Evolutionary conservation across 179 eudicot species (phyloP).

Genomic region (Dionaea muscipula): DNA sequence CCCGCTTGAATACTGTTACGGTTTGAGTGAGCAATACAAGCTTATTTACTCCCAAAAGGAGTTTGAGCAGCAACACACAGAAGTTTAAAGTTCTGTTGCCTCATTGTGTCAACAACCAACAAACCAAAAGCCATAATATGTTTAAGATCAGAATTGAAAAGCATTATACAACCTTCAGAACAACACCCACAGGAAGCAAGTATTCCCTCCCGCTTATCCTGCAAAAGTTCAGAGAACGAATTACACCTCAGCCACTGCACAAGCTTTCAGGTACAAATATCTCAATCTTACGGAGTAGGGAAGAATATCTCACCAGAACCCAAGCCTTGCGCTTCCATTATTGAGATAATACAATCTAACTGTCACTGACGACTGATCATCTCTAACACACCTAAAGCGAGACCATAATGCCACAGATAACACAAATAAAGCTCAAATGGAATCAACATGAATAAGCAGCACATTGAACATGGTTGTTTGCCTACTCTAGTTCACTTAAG

Average conservation of each 20-base stretch:
- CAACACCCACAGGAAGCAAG: constrained; percentile 83
- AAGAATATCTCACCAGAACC: constrained; percentile 64
- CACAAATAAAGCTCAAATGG: neutral
- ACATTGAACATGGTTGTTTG: neutral
- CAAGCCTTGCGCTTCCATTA: constrained; percentile 96
- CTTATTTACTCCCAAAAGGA: too few species aligned
- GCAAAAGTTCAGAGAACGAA: constrained; percentile 15
- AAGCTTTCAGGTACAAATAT: neutral
- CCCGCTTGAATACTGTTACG: too few species aligned
- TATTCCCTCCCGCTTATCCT: constrained; percentile 83
- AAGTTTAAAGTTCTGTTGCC: neutral
- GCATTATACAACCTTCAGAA: constrained; percentile 49
- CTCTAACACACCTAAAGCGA: constrained; percentile 71
- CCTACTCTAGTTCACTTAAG: too few species aligned
- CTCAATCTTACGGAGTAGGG: neutral
- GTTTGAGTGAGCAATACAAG: too few species aligned
- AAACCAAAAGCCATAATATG: neutral
- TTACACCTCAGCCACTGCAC: neutral
- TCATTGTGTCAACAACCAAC: neutral
- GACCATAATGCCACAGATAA: neutral
- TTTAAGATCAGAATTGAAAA: neutral
- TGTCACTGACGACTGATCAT: constrained; percentile 77
- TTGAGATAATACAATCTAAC: constrained; percentile 68
- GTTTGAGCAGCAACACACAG: too few species aligned
- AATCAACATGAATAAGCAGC: neutral